phyloP scores from a whole-genome alignment of 805 yeast genomes.

The Wickerhamomyces rabaulensis region DNA sequence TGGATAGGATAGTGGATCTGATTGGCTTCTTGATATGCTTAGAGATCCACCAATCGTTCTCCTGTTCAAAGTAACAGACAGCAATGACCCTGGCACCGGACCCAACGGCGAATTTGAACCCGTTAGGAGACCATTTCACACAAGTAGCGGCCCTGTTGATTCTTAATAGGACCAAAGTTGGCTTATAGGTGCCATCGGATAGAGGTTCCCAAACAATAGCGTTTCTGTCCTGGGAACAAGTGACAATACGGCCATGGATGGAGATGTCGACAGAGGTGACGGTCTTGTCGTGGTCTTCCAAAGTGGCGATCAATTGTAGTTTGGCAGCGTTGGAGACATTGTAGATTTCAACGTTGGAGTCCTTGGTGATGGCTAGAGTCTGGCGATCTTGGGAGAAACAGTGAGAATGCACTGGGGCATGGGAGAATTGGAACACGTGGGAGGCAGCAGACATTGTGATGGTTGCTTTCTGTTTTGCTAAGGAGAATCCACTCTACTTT shows the following conservation, averaged over 20 bases:
- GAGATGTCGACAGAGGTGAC: constrained; percentile 95
- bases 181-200: constrained; percentile 60
- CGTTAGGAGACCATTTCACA: constrained; percentile 93
- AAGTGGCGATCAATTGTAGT: constrained; percentile 59
- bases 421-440: constrained; percentile 59
- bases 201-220: constrained; percentile 93
- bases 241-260: constrained; percentile 81
- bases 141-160: constrained; percentile 94
- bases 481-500: constrained; percentile 25
- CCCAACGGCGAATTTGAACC: constrained; percentile 95
- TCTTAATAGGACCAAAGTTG: constrained; percentile 86
- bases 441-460: constrained; percentile 2
- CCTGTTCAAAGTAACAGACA: constrained; percentile 91
- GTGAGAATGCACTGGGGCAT: constrained; percentile 86
- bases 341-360: constrained; percentile 70
- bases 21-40: constrained; percentile 96
- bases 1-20: constrained; percentile 74
- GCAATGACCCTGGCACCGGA: constrained; percentile 93
- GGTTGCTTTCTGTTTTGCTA: constrained; percentile 1
- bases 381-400: constrained; percentile 68
- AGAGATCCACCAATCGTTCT: constrained; percentile 99
- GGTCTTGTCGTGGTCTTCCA: constrained; percentile 85
- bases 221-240: constrained; percentile 96
- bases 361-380: constrained; percentile 77
- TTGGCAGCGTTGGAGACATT: constrained; percentile 43